Evolutionary conservation across 108 stramenopile genomes (phyloP), one percentile per base, ranked within the genome.

Genomic region (Asterionellopsis glacialis): DNA sequence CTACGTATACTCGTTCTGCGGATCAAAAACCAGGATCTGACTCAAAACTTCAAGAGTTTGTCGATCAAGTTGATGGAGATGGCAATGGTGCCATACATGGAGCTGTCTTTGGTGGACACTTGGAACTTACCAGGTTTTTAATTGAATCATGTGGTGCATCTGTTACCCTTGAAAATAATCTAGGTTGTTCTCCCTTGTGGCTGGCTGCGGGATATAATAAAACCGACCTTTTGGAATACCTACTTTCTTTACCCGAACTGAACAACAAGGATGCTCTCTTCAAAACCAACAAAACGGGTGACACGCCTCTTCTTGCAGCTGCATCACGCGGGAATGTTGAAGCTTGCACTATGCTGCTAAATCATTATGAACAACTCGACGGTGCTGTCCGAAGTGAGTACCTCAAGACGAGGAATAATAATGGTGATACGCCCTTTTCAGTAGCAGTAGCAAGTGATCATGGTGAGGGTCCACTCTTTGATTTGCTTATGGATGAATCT

Each of bases 301-400:
- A 79, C 45, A 67, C 74, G 7, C 73, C 77, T 11, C 61, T 79
- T 18, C 47, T 79, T 19, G 77, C 77, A 14, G 77, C 77, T 11
- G 65, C 66, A 18, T 79, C 73, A 16, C 61, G 65, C 22, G 77
- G 77, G 14, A 65, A 79, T 44, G 24, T 67, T 28, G 57, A 61
- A 11, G 62, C 53, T 16, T 72, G 73, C 40, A 50, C 53, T 41
- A 56, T 45, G n/a, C 40, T 75, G 41, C 21, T 75, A 45, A 39
- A 59, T 11, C 59, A 49, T 9, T 49, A 45, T 14, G 73, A 68
- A 33, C 41, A 39, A 44, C 57, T 21, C 25, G 44, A 23, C 42
- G 45, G n/a, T 18, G 57, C 40, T 14, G 27, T 52, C 42, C 41
- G 40, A 38, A 21, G 57, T 41, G 55, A 56, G 33, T 51, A 69